Percentiles rank a stretch among this genome's conserved stretches.
Conservation (phyloP, 345 rosid species). For the Citrus maxima region DNA sequence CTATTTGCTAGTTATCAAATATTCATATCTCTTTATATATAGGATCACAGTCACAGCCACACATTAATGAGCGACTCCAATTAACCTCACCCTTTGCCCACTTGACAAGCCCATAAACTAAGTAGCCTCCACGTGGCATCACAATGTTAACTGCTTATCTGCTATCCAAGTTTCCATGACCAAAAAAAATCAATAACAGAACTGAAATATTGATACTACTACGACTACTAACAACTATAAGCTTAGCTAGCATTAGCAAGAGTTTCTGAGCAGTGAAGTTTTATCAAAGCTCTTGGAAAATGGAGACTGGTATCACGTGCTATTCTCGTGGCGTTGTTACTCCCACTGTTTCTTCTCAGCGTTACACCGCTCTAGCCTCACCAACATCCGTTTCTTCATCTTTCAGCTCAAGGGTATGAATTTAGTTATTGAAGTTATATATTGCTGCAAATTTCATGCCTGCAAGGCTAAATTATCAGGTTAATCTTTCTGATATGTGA, state of each 20-base stretch:
- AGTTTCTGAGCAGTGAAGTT: constrained; percentile 1
- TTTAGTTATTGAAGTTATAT: not conserved
- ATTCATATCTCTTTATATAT: not conserved
- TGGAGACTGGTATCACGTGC: constrained; percentile 75
- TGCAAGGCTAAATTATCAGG: not conserved
- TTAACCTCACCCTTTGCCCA: constrained; percentile 21
- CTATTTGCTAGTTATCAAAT: not conserved
- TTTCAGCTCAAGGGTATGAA: constrained; percentile 60
- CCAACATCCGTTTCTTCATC: constrained; percentile 54
- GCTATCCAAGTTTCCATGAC: constrained; percentile 13
- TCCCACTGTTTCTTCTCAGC: constrained; percentile 70
- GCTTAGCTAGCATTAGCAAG: not conserved
- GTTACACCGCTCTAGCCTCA: constrained; percentile 55
- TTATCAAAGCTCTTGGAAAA: constrained; percentile 14
- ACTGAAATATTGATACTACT: not conserved
- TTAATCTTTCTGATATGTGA: not conserved
- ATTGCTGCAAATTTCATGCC: not conserved
- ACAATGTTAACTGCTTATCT: constrained; percentile 40
- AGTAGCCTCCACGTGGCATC: constrained; percentile 35
- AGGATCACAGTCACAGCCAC: constrained; percentile 40
- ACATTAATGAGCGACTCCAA: constrained; percentile 35
- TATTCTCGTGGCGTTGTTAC: constrained; percentile 60
- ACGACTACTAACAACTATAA: not conserved
- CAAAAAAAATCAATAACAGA: not conserved
- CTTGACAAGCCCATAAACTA: constrained; percentile 26